Evolutionary conservation across 768 basidiomycete species (phyloP).

Genomic region (Cubamyces lactineus): DNA sequence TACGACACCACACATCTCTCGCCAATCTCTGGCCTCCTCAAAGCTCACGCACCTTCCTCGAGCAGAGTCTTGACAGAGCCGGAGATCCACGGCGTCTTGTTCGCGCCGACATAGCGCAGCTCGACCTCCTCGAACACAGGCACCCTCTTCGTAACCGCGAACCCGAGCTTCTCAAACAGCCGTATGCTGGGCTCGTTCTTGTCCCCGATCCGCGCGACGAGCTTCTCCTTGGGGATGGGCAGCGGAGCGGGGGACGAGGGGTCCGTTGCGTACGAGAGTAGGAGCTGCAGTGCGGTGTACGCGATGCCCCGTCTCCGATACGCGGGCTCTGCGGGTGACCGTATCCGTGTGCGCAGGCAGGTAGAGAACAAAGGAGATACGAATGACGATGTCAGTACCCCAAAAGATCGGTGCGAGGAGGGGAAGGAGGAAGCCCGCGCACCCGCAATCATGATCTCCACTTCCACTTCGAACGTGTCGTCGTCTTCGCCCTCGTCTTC

Average conservation of each 20-base stretch:
- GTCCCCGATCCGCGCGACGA: conserved; percentile 74
- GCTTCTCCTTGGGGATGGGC: conserved; percentile 48
- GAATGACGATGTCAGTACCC: neutral
- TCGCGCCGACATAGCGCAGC: conserved; percentile 50
- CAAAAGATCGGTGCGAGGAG: neutral
- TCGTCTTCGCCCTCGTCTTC: too few species aligned
- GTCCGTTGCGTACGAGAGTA: conserved; percentile 68
- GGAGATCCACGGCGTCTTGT: conserved; percentile 19
- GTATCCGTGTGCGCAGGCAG: neutral
- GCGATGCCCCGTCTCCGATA: conserved; percentile 76
- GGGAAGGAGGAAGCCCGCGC: conserved; percentile 6
- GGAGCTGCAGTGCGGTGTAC: conserved; percentile 59
- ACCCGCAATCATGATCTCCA: conserved; percentile 95
- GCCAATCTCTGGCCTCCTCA: too few species aligned
- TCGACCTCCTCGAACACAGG: conserved; percentile 85
- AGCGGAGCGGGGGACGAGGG: conserved; percentile 33
- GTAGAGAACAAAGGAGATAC: conserved; percentile 2
- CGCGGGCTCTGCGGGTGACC: conserved; percentile 49
- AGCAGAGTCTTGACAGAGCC: conserved; percentile 15
- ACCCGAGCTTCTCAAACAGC: conserved; percentile 80
- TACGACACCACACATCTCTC: too few species aligned
- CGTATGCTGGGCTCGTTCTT: conserved; percentile 69
- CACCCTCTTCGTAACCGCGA: conserved; percentile 64
- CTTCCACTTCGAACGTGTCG: conserved; percentile 67
- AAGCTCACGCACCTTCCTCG: too few species aligned